Percentiles rank a stretch among this genome's conserved stretches.
These are phyloP conservation scores for Epichloe bromicola DNA, from an alignment of 2,329 filamentous ascomycete species.

Conservation along the genomic window DNA sequence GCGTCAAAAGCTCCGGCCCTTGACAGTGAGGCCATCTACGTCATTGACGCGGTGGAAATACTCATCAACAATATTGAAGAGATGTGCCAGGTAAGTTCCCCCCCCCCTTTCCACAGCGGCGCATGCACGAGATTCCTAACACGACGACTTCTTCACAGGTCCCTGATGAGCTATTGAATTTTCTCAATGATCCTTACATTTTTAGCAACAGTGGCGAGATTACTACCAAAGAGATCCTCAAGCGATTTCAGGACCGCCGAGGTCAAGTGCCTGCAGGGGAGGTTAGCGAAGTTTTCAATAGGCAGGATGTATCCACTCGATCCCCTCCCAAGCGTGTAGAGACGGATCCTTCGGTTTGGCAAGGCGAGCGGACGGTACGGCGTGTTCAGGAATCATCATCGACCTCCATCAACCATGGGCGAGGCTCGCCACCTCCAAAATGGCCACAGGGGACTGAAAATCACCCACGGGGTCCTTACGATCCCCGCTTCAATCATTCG, in stretches of 20 bases:
- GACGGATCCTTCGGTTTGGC: conserved; percentile 73
- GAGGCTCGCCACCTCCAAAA: conserved; percentile 36
- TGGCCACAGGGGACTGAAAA: conserved; percentile 33
- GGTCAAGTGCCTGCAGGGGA: conserved; percentile 47
- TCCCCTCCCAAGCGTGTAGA: conserved; percentile 56
- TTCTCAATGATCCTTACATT: conserved; percentile 70
- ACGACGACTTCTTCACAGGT: conserved; percentile 42
- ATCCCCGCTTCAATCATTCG: conserved; percentile 29
- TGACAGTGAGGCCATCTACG: conserved; percentile 80
- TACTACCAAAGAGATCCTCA: conserved; percentile 93
- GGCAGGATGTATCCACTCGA: conserved; percentile 43
- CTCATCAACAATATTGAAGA: conserved; percentile 88
- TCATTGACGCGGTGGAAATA: conserved; percentile 84
- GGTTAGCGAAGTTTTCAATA: conserved; percentile 41
- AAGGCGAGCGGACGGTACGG: conserved; percentile 72
- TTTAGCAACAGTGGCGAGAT: conserved; percentile 76
- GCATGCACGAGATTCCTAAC: neutral
- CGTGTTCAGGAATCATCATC: conserved; percentile 54
- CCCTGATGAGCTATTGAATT: conserved; percentile 77
- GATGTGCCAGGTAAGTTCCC: conserved; percentile 80
- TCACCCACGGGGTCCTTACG: conserved; percentile 29
- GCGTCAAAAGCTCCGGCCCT: conserved; percentile 50
- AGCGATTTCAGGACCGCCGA: conserved; percentile 72
- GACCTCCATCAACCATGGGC: conserved; percentile 21
- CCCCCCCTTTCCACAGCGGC: neutral